Evolutionary conservation across 2,329 filamentous ascomycete genomes (phyloP), one percentile per base, ranked within the genome.

Genomic region (Hyphodiscus sp.): DNA sequence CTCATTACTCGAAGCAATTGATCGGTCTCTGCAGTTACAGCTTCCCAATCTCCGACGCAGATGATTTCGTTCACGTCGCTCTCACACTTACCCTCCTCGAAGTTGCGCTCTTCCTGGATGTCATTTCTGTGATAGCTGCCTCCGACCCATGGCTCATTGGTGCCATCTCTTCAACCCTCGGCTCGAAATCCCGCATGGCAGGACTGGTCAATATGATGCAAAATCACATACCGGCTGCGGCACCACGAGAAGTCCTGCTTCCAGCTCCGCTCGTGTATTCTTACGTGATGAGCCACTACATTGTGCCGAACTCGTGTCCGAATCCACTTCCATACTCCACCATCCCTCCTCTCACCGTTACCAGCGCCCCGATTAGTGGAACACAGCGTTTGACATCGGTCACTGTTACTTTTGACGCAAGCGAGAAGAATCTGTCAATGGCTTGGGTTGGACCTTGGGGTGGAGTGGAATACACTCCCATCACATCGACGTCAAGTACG

Each of bases 191-290:
- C 0, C 65, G 71, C 52, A 69, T 68, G 63, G 60, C 61, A 0
- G 71, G 65, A 47, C 63, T 72, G 20, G 52, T 71, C 45, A 71
- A 72, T 61, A 64, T 73, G 63, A 73, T 73, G 69, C 69, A 71
- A 58, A 63, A 64, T 51, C 69, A 67, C 53, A 57, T 66, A 2
- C 67, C 68, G 0, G 60, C 67, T 1, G 59, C 67, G 1, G 62
- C 69, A 19, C 65, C 67, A 0, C 63, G 70, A 11, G 71, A 72
- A 59, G 65, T 64, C 1, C 49, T 65, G 7, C 54, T 72, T 2
- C 69, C 70, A 1, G 60, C 59, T 8, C 45, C 48, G 29, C 61
- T 73, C 20, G 70, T 66, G 1, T 68, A 65, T 56, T 67, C 66
- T 7, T 71, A 68, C 55, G 61, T 68, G 23, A 56, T 53, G 30